These are phyloP conservation scores for Dothideomycetes sp. DNA, from an alignment of 2,329 filamentous ascomycete species.

Conservation along the genomic window DNA sequence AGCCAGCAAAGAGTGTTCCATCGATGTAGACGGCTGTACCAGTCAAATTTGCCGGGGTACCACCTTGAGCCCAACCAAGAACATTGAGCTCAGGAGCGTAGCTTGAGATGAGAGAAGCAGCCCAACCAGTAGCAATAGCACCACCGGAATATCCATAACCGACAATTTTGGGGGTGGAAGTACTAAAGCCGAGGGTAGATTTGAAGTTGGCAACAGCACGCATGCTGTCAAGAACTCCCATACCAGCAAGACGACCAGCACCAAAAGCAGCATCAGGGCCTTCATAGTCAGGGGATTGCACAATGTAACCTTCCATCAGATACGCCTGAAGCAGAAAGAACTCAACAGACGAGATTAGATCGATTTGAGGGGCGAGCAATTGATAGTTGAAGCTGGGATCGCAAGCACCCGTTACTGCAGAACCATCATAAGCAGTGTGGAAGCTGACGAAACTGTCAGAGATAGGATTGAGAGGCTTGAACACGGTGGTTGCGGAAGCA, in stretches of 20 bases:
- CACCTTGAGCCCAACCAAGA: constrained; percentile 25
- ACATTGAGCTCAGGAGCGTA: constrained; percentile 25
- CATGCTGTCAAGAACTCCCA: constrained; percentile 23
- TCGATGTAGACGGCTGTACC: constrained; percentile 21
- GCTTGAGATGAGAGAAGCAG: constrained; percentile 19
- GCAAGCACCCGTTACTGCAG: constrained; percentile 6
- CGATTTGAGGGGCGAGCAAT: neutral
- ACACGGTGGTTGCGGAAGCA: neutral
- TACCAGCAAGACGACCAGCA: constrained; percentile 19
- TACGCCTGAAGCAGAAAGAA: constrained; percentile 13
- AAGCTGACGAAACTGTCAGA: constrained; percentile 5
- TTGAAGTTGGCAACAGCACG: constrained; percentile 19
- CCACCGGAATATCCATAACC: constrained; percentile 22
- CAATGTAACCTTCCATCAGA: constrained; percentile 20
- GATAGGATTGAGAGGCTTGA: constrained; percentile 3
- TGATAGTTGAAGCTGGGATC: constrained; percentile 14
- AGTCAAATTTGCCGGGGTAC: constrained; percentile 33
- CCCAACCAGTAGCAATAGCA: constrained; percentile 21
- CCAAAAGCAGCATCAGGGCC: constrained; percentile 21
- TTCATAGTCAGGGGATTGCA: constrained; percentile 22
- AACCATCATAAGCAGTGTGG: constrained; percentile 9
- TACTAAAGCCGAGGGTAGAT: constrained; percentile 5
- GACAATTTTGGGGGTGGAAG: constrained; percentile 7
- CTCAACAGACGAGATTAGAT: neutral
- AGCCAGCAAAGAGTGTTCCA: constrained; percentile 21